phyloP scores from a whole-genome alignment of 306 rosid genomes.

The Prunus campanulata region DNA sequence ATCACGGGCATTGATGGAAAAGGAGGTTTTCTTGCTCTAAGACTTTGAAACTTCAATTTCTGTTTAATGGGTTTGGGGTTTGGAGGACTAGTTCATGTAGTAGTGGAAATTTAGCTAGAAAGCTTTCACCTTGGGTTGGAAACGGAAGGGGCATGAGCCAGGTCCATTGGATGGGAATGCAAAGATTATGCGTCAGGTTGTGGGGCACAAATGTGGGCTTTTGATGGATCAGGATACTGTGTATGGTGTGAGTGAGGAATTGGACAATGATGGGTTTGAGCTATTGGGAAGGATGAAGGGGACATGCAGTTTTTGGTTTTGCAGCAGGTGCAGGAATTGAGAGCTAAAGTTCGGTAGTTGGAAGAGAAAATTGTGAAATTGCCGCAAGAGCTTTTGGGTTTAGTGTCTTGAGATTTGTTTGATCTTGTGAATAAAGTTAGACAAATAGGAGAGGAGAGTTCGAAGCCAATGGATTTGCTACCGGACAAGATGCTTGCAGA shows the following conservation, averaged over 20 bases:
- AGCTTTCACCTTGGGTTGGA: no score
- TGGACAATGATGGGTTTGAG: conserved; percentile 82
- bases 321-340: conserved; percentile 89
- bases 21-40: no score
- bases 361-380: conserved; percentile 70
- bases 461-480: conserved; percentile 61
- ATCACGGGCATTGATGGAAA: no score
- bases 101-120: no score
- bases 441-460: conserved; percentile 53
- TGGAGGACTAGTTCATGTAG: no score
- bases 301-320: conserved; percentile 69
- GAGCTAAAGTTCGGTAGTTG: conserved; percentile 67
- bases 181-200: conserved; percentile 89
- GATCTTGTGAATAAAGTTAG: conserved; percentile 79
- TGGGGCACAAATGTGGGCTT: conserved; percentile 83
- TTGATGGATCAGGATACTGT: conserved; percentile 55
- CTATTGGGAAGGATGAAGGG: conserved; percentile 80
- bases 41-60: no score
- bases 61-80: no score
- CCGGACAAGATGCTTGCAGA: conserved; percentile 61
- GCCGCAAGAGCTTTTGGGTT: conserved; percentile 64
- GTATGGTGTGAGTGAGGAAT: conserved; percentile 87
- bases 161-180: conserved; percentile 98
- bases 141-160: conserved; percentile 69
- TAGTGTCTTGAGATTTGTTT: conserved; percentile 67